Evolutionary conservation across 2,329 filamentous ascomycete species (phyloP).

Genomic region (Penicillium sp.): DNA sequence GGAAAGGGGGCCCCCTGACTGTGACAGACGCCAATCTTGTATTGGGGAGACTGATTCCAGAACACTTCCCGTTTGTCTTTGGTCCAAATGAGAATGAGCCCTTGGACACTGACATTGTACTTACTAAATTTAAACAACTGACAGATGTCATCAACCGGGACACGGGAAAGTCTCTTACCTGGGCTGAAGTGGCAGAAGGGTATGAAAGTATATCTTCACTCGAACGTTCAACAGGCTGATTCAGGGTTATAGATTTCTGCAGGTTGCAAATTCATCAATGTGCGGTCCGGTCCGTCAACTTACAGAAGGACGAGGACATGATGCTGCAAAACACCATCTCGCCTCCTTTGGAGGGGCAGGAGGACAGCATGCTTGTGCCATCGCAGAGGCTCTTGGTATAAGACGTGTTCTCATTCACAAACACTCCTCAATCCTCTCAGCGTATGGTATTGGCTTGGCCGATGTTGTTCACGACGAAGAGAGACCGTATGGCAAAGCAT

Average conservation of each 20-base stretch:
- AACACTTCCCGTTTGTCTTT: slow-evolving; percentile 70
- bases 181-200: slow-evolving; percentile 49
- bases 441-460: slow-evolving; percentile 53
- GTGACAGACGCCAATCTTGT: slow-evolving; percentile 91
- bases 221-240: not conserved
- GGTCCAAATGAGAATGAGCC: slow-evolving; percentile 56
- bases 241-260: slow-evolving; percentile 67
- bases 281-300: slow-evolving; percentile 81
- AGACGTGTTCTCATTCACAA: slow-evolving; percentile 79
- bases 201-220: slow-evolving; percentile 32
- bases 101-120: slow-evolving; percentile 74
- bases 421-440: slow-evolving; percentile 85
- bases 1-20: slow-evolving; percentile 83
- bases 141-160: slow-evolving; percentile 77
- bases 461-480: slow-evolving; percentile 45
- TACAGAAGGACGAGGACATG: slow-evolving; percentile 84
- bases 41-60: slow-evolving; percentile 63
- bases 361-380: slow-evolving; percentile 89
- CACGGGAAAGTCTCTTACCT: slow-evolving; percentile 55
- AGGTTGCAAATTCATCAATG: slow-evolving; percentile 90
- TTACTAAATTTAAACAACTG: slow-evolving; percentile 73
- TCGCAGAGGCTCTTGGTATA: slow-evolving; percentile 79
- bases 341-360: slow-evolving; percentile 89
- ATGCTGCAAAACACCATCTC: slow-evolving; percentile 80
- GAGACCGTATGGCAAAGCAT: slow-evolving; percentile 32